Evolutionary conservation across 2,329 filamentous ascomycete genomes (phyloP), one percentile per base, ranked within the genome.

Genomic region (Rutstroemia sp.): DNA sequence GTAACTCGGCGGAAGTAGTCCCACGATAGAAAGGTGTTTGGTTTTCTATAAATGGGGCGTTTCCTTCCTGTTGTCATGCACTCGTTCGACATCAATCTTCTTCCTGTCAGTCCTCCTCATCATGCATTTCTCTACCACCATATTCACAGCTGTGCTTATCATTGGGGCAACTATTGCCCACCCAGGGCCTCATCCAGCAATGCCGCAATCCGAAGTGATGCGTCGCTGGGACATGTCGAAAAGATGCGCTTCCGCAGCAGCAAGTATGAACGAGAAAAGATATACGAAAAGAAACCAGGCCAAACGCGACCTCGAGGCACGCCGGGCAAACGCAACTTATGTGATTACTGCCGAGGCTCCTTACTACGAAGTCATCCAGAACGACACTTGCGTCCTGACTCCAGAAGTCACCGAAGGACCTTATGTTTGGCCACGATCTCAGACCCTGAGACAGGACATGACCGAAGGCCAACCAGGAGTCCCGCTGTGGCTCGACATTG

Each of bases 371-470:
- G 47, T 55, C 16, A 53, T 59, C 9, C 54, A 59, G 34, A 59
- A 59, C 21, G 58, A 68, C 48, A 73, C 75, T 25, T 80, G 78
- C 61, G 68, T 79, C 27, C 68, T 81, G 25, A 75, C 72, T 16
- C 76, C 77, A 2, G 78, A 80, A 63, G 74, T 75, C 19, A 79
- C 74, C 9, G 71, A 78, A 63, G 78, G 78, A 0, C 78, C 79
- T 14, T 81, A 80, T 69, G 51, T 71, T 70, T 61, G 48, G 49
- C 56, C 60, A 40, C 39, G 47, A 17, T 57, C 58, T 12, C 60
- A 61, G 48, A 56, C 55, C 12, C 56, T 61, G 27, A 69, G 71
- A 21, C 71, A 73, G 48, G 61, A 72, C 7, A 69, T 40, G 39
- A n/a, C 39, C 8, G 39, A 40, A 14, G 39, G 2, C 17, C 39